A percentile compares a stretch with the other conserved stretches of the same genome.
These are phyloP conservation scores for Ascosphaera apis DNA, from an alignment of 2,329 filamentous ascomycete genomes.

Conservation along the genomic window DNA sequence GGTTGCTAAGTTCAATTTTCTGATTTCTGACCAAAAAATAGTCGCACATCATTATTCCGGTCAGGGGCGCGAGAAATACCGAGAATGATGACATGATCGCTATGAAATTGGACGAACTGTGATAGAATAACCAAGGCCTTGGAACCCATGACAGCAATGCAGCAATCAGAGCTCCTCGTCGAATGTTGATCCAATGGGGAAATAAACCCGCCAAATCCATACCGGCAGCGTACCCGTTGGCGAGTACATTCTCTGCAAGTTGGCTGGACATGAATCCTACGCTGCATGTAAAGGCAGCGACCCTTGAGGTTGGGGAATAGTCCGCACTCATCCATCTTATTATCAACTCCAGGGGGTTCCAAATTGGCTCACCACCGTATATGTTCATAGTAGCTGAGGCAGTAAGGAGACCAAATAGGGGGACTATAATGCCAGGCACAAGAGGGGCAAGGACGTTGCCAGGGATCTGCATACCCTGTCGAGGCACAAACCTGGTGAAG, in stretches of 20 bases:
- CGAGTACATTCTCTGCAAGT: conserved; percentile 23
- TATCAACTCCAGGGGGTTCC: conserved; percentile 22
- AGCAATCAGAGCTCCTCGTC: conserved; percentile 30
- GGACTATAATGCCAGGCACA: conserved; percentile 18
- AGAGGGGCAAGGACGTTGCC: conserved; percentile 19
- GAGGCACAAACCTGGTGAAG: conserved; percentile 21
- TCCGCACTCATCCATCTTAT: conserved; percentile 16
- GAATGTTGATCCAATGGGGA: conserved; percentile 31
- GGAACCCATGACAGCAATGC: conserved; percentile 18
- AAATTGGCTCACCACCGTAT: conserved; percentile 16
- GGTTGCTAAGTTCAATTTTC: conserved; percentile 20
- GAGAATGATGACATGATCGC: conserved; percentile 22
- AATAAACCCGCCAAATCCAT: conserved; percentile 32
- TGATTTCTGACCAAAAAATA: conserved; percentile 15
- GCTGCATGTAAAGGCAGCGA: conserved; percentile 24
- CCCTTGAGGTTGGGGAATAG: conserved; percentile 14
- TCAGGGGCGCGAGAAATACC: conserved; percentile 24
- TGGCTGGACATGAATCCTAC: conserved; percentile 22
- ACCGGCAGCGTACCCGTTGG: conserved; percentile 27
- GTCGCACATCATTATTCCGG: conserved; percentile 12
- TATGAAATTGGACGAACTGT: conserved; percentile 24
- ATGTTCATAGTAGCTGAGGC: conserved; percentile 12
- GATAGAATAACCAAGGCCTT: conserved; percentile 30
- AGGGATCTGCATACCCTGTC: conserved; percentile 19
- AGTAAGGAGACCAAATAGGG: conserved; percentile 18